phyloP scores from a whole-genome alignment of 2,329 filamentous ascomycete species.

The Dactylellina drechsleri region DNA sequence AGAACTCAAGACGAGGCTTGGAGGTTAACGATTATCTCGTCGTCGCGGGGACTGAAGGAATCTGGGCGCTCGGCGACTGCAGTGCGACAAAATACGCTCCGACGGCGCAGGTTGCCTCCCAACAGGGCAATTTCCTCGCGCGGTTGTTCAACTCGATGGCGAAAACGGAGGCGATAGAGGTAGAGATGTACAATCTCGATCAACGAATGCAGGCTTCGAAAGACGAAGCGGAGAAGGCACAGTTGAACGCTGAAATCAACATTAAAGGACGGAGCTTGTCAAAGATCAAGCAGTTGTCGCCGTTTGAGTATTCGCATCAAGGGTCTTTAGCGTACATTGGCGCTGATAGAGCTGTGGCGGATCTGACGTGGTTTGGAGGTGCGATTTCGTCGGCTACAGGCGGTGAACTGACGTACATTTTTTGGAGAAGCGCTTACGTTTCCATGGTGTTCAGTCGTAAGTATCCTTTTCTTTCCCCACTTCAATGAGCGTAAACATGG shows the following conservation, averaged over 20 bases:
- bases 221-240: conserved; percentile 68
- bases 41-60: conserved; percentile 93
- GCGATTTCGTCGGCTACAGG: conserved; percentile 82
- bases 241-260: conserved; percentile 80
- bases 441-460: conserved; percentile 99
- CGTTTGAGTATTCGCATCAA: conserved; percentile 98
- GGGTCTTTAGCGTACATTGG: conserved; percentile 97
- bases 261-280: conserved; percentile 84
- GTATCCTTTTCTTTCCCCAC: conserved; percentile 62
- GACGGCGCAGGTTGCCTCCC: conserved; percentile 93
- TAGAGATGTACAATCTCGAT: conserved; percentile 76
- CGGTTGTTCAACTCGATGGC: conserved; percentile 99
- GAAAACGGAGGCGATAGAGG: conserved; percentile 85
- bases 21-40: conserved; percentile 99
- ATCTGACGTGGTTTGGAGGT: conserved; percentile 96
- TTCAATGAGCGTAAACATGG: too few relatives aligned
- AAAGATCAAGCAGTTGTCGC: conserved; percentile 91
- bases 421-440: conserved; percentile 97
- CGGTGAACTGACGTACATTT: conserved; percentile 93
- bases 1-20: conserved; percentile 91
- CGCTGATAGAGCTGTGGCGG: conserved; percentile 95
- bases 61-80: conserved; percentile 98
- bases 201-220: conserved; percentile 73
- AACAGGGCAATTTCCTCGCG: conserved; percentile 94
- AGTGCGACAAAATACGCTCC: conserved; percentile 97